Base-by-base conservation (phyloP, 164 flowering plant genomes). In the Annona squamosa region DNA sequence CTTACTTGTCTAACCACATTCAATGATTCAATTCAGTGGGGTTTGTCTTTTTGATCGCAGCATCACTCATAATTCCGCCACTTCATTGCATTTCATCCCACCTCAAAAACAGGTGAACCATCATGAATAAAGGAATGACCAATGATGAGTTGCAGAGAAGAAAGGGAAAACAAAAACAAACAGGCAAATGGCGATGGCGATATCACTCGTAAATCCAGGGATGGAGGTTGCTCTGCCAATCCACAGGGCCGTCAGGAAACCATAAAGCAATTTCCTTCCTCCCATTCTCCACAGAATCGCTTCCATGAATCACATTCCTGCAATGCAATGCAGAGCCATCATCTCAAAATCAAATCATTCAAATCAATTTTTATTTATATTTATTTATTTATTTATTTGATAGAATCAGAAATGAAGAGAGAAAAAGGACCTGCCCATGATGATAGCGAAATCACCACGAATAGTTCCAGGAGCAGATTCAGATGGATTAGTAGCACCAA, bases 251-350 rank as follows among this genome's bases (percentile, higher is more conserved):
- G 26, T 94, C 97, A 5, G 94, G 93, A 85, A 95, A 95, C 98
- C 98, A 95, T 79, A 93, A 77, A 4, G 89, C 92, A 78, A 95
- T 93, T 81, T 95, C 98, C 76, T 91, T 90, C 72, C 76, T 81
- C 1, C 92, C 99, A 73, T 90, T 95, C 80, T 87, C 97, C 13
- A 89, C 92, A 1, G 93, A 76, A 70, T 95, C 99, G 26, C 99
- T 95, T 16, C 99, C 99, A 64, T 95, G 98, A 66, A 95, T 95
- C 9, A 95, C 87, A 73, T 95, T 95, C 85, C 99, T 95, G 87
- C 78, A 64, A 45, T 43, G 0, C 43, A 64, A 61, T 16, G 62
- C 18, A 10, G 13, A 9, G 59, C 17, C 59, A 10, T 52, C 59
- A 52, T 16, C 9, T 52, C 59, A 48, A 26, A 26, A 26, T 26